Base-by-base conservation (phyloP, 2,329 filamentous ascomycete genomes). In the Sordariomycetes sp. region DNA sequence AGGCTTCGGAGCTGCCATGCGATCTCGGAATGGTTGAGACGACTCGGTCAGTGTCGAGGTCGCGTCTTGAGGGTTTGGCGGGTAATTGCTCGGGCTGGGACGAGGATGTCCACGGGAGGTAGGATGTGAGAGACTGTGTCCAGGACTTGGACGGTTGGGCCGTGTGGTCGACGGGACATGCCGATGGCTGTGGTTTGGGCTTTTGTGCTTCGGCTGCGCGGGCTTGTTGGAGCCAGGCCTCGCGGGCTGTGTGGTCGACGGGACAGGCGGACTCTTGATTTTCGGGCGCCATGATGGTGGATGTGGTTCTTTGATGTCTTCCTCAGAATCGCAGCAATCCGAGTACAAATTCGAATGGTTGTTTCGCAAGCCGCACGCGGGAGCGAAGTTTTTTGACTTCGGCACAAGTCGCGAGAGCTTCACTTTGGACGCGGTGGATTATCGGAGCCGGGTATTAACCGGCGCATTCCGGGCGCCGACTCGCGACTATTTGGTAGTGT, bases 191-290 rank as follows among this genome's bases (percentile, higher is more conserved):
- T 6, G 38, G 35, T 15, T 30, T 35, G 15, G 34, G 33, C 32
- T 48, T 52, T 47, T 58, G 43, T 42, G 57, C 45, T 48, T 60
- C 61, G 57, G 70, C 62, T 52, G 75, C 58, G 41, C 62, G 64
- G 26, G 80, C 77, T 51, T 86, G 77, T 37, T 72, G 68, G 24
- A 96, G 72, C 90, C 90, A 98, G 48, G 82, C 77, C 49, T 87
- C 82, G 48, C 92, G 82, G 34, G 86, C 82, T 50, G 86, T 84
- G 62, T 88, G 83, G 61, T 96, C 88, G 50, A 96, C 86, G 5
- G 92, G 92, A 51, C 92, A 96, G 38, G 68, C 68, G 43, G 47
- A 42, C 15, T 48, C 40, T 30, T 43, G 29, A 27, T 39, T 41
- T 35, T 48, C 44, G 37, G 48, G 50, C 25, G 49, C 42, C 54